These are phyloP conservation scores for Lactifluus subvellereus DNA, from an alignment of 768 basidiomycete genomes.

Conservation along the genomic window DNA sequence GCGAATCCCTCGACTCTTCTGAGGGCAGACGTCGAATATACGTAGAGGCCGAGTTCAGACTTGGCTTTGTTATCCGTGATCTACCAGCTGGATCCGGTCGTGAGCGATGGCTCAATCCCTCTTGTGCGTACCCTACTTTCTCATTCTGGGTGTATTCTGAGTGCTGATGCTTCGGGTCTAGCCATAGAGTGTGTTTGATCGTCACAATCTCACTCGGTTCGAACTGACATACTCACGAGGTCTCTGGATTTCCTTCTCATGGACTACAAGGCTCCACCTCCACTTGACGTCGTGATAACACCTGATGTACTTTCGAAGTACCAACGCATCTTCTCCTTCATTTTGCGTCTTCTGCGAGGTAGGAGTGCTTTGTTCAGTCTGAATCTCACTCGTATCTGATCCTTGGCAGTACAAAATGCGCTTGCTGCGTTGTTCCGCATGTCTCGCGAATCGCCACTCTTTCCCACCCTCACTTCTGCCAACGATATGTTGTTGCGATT, in stretches of 20 bases:
- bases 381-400: not conserved
- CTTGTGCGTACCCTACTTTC: conserved; percentile 47
- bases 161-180: conserved; percentile 11
- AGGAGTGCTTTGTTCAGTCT: conserved; percentile 18
- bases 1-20: not conserved
- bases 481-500: conserved; percentile 57
- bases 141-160: not conserved
- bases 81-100: conserved; percentile 55
- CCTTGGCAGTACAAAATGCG: conserved; percentile 56
- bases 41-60: conserved; percentile 64
- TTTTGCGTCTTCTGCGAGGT: conserved; percentile 78
- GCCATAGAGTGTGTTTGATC: conserved; percentile 34
- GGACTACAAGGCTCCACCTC: conserved; percentile 83
- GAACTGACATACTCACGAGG: conserved; percentile 34
- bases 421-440: conserved; percentile 60
- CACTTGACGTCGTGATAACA: conserved; percentile 68
- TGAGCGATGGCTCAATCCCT: conserved; percentile 77
- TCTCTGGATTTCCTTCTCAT: conserved; percentile 88
- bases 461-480: conserved; percentile 50
- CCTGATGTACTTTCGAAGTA: conserved; percentile 74
- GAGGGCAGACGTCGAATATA: conserved; percentile 27
- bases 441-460: conserved; percentile 46
- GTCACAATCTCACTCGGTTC: not conserved
- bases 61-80: conserved; percentile 83
- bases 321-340: conserved; percentile 74